Base-by-base conservation (phyloP, 306 rosid genomes). In the Coriaria nepalensis region DNA sequence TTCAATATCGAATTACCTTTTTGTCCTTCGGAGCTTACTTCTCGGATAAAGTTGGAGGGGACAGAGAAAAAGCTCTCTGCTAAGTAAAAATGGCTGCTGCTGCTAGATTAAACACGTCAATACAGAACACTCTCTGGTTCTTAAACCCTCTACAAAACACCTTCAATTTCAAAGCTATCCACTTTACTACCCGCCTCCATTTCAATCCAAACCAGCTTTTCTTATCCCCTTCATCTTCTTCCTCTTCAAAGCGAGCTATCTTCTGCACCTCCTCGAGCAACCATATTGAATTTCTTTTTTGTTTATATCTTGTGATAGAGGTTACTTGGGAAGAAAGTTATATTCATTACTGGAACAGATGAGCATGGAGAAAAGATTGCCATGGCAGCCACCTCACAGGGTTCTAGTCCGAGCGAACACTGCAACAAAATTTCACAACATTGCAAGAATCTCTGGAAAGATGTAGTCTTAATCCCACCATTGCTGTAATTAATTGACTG, bases 321-420 rank as follows among this genome's bases (percentile, higher is more conserved):
- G 72, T 71, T 90, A 55, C 47, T 68, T 39, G 92, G 87, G 13
- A 90, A 84, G 66, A 79, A 71, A 47, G 95, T 90, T 51, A 63
- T 84, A 57, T 81, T 90, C 42, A 69, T 90, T 36, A 90, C 97
- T 34, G 97, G 97, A 37, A 84, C 95, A 0, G 97, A 90, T 41
- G 97, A 90, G 53, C 97, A 90, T 53, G 97, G 95, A 49, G 97
- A 90, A 73, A 90, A 90, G 73, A 79, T 84, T 74, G 95, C 95
- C 11, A 60, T 82, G 10, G 94, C 97, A 35, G 97, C 97, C 34
- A 65, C 82, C 52, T 72, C 75, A 6, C 77, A 50, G 61, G 90
- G 82, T 55, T 81, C 94, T 46, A 45, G 60, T 6, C 97, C 97
- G 5, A 64, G 53, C 5, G 92, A 84, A 33, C 95, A 90, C 42